phyloP scores from a whole-genome alignment of 371 early-diverging fungal species.

The Blakeslea trispora region DNA sequence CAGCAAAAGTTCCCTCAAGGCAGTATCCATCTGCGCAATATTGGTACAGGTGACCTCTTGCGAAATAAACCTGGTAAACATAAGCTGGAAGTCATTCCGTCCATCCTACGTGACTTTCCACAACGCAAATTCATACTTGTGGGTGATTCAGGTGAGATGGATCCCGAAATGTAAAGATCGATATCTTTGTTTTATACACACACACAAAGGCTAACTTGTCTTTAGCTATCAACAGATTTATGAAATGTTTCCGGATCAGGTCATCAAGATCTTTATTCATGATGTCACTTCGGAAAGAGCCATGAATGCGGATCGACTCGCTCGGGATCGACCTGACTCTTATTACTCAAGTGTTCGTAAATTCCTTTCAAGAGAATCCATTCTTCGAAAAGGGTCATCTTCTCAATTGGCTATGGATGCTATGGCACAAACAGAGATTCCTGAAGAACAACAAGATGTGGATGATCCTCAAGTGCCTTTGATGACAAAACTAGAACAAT shows the following conservation, averaged over 20 bases:
- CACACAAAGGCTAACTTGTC: neutral
- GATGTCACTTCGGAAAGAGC: constrained; percentile 58
- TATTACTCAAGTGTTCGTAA: constrained; percentile 32
- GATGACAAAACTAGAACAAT: constrained; percentile 39
- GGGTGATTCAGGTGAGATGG: constrained; percentile 73
- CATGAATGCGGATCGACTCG: constrained; percentile 31
- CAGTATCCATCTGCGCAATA: constrained; percentile 43
- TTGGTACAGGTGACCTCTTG: constrained; percentile 38
- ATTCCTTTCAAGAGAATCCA: constrained; percentile 32
- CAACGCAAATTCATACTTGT: constrained; percentile 67
- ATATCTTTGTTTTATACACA: too few relatives aligned
- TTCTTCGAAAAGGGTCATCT: constrained; percentile 9
- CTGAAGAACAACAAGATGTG: constrained; percentile 31
- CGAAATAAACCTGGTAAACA: constrained; percentile 39
- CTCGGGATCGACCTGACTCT: constrained; percentile 22
- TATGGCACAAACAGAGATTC: constrained; percentile 39
- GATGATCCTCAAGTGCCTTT: constrained; percentile 36
- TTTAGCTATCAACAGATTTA: constrained; percentile 51
- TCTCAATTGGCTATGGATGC: constrained; percentile 45
- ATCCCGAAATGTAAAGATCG: constrained; percentile 66
- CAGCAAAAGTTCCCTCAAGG: constrained; percentile 43
- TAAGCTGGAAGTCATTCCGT: constrained; percentile 37
- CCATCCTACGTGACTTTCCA: constrained; percentile 52
- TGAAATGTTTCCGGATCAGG: constrained; percentile 49
- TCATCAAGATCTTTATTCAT: constrained; percentile 69